These are phyloP conservation scores for Solanum corneliomulleri DNA, from an alignment of 257 asterid species.

Conservation along the genomic window DNA sequence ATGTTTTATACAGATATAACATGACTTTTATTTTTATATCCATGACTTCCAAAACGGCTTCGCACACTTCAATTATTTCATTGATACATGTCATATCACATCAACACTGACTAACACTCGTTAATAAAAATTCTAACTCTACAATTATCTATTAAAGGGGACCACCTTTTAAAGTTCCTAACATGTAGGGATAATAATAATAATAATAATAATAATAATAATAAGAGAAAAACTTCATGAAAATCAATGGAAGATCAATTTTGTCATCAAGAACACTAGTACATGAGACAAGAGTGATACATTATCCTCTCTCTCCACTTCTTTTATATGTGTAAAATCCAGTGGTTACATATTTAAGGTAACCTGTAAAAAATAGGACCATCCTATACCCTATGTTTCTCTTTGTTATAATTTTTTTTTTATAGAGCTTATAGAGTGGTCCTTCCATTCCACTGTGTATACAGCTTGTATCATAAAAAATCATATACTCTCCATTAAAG, in stretches of 20 bases:
- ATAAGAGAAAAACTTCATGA: neutral
- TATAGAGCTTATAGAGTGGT: constrained; percentile 9
- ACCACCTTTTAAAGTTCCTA: neutral
- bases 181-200: neutral
- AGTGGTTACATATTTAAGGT: neutral
- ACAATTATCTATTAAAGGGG: neutral
- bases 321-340: too few species aligned
- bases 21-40: neutral
- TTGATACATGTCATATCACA: neutral
- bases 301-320: neutral
- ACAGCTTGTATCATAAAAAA: neutral
- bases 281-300: neutral
- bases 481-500: neutral
- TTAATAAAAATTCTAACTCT: neutral
- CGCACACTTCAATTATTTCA: neutral
- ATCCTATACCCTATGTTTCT: constrained; percentile 10
- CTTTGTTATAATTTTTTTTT: neutral
- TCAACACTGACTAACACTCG: neutral
- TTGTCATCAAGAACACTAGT: neutral
- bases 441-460: neutral
- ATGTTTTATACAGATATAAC: neutral
- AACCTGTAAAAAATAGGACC: constrained; percentile 9
- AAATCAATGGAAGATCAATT: neutral
- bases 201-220: neutral
- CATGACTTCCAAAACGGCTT: neutral